These are phyloP conservation scores for Gossypium thurberi DNA, from an alignment of 345 rosid genomes.

Conservation along the genomic window DNA sequence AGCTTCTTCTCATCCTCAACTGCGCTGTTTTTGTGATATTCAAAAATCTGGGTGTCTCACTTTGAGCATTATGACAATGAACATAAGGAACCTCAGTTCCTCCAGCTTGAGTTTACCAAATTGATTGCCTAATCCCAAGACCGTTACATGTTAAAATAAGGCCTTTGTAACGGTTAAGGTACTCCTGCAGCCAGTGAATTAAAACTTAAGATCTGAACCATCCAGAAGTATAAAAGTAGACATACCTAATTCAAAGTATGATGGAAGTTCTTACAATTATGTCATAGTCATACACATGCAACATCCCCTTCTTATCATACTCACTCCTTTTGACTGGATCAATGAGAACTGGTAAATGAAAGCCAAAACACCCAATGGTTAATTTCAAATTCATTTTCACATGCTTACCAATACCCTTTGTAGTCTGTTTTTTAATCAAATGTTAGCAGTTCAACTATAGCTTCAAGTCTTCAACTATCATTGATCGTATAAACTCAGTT, in stretches of 20 bases:
- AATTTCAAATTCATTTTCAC: background rate
- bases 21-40: background rate
- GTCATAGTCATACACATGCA: slow-evolving; percentile 47
- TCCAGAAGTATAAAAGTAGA: background rate
- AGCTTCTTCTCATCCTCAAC: background rate
- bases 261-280: slow-evolving; percentile 32
- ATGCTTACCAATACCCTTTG: background rate
- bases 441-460: background rate
- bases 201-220: background rate
- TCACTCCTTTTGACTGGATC: slow-evolving; percentile 68
- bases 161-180: slow-evolving; percentile 74
- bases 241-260: background rate
- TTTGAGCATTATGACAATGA: background rate
- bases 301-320: slow-evolving; percentile 65
- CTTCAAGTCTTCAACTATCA: background rate
- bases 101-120: slow-evolving; percentile 36
- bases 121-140: slow-evolving; percentile 72
- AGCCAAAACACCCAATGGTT: background rate
- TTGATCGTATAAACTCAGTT: background rate
- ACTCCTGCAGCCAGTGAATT: slow-evolving; percentile 52
- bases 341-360: slow-evolving; percentile 52
- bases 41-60: background rate
- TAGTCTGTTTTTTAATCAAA: background rate
- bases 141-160: slow-evolving; percentile 93
- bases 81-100: background rate